Base-by-base conservation (phyloP, 495 filamentous ascomycete genomes). In the Geopyxis carbonaria region DNA sequence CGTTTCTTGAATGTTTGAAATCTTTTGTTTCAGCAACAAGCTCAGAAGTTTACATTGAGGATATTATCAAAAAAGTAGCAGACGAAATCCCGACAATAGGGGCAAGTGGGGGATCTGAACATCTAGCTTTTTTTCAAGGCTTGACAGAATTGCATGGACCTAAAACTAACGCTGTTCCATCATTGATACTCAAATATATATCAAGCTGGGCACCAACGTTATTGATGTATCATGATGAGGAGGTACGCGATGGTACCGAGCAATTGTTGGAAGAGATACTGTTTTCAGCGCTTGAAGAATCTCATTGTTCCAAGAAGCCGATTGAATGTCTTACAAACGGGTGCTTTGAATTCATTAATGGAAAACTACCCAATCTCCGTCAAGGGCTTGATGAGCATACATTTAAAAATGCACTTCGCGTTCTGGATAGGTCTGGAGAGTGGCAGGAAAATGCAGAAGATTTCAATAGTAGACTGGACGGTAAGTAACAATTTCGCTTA, bases 161-260 rank as follows among this genome's bases (percentile, higher is more conserved):
- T n/a, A 55, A 48, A 4, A 47, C 60, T 24, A 50, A 55, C 22
- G 38, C 61, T 45, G 66, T 72, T 32, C 47, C 50, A 33, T 52
- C 48, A 18, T 50, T 60, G 23, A 63, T 70, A 8, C 58, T 75
- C n/a, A 61, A 70, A 5, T 63, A 59, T 13, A 56, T 83, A 8
- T 64, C 68, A 0, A 57, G 66, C 23, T 85, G 78, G 76, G 74
- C 64, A 1, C 80, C 81, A 5, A 66, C 72, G 2, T 51, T 89
- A 19, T 63, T 84, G 14, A 68, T 69, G 31, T 78, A 76, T 46
- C 65, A 59, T 13, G 75, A 81, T 28, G 56, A 57, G 9, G 40
- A 51, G 2, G 64, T 80, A 18, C 69, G 71, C 16, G 54, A 58
- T 11, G 59, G 61, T 21, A 70, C 73, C 1, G 64, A 75, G 34